Evolutionary conservation across 345 rosid species (phyloP).

Genomic region (Arabidopsis thaliana): TAIR10.1 NC_003074.8:2893001-2893500

Average conservation of each 20-base stretch:
- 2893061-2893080: conserved; percentile 42
- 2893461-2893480: conserved; percentile 51
- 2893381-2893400: conserved; percentile 47
- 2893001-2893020: conserved; percentile 39
- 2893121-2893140: conserved; percentile 47
- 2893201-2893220: conserved; percentile 75
- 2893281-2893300: conserved; percentile 87
- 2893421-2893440: conserved; percentile 72
- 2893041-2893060: conserved; percentile 12
- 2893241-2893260: conserved; percentile 42
- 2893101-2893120: conserved; percentile 57
- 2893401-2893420: conserved; percentile 78
- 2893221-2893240: conserved; percentile 83
- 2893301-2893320: conserved; percentile 91
- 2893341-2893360: conserved; percentile 54
- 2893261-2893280: conserved; percentile 67
- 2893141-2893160: conserved; percentile 46
- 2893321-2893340: conserved; percentile 58
- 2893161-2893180: conserved; percentile 44
- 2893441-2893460: conserved; percentile 45
- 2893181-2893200: conserved; percentile 81
- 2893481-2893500: conserved; percentile 54
- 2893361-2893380: conserved; percentile 35
- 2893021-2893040: conserved; percentile 24
- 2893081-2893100: conserved; percentile 44